These are phyloP conservation scores for Punctularia strigosozonata DNA, from an alignment of 768 basidiomycete species.

Conservation along the genomic window DNA sequence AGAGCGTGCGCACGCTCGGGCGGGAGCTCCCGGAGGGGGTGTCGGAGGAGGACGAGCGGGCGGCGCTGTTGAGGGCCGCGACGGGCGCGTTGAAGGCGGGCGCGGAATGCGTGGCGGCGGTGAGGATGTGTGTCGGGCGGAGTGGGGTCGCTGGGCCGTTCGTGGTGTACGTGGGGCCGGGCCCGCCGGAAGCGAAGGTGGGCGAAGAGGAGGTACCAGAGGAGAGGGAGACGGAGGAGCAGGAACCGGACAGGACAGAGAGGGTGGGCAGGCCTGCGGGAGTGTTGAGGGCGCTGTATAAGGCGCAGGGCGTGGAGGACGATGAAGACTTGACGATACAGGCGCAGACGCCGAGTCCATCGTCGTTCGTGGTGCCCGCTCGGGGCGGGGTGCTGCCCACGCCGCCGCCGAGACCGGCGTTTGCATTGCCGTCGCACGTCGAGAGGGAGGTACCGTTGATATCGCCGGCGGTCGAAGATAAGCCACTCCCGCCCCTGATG, in stretches of 20 bases:
- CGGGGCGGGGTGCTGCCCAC: neutral
- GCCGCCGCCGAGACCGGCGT: too few species aligned
- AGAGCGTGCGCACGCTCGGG: slow-evolving; percentile 75
- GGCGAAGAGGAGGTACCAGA: slow-evolving; percentile 19
- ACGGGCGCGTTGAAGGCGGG: slow-evolving; percentile 82
- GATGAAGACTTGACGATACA: slow-evolving; percentile 58
- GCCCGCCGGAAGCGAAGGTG: slow-evolving; percentile 29
- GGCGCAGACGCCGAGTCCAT: slow-evolving; percentile 28
- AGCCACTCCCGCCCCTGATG: slow-evolving; percentile 1
- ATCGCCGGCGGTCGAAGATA: too few species aligned
- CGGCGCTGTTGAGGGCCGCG: slow-evolving; percentile 67
- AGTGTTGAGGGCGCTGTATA: slow-evolving; percentile 24
- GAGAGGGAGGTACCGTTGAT: too few species aligned
- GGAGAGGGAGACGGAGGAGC: slow-evolving; percentile 4
- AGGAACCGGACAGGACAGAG: slow-evolving; percentile 16
- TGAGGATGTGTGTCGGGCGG: slow-evolving; percentile 60
- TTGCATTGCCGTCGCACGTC: too few species aligned
- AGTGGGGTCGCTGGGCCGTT: slow-evolving; percentile 42
- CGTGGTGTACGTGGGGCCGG: slow-evolving; percentile 42
- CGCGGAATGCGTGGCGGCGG: slow-evolving; percentile 78
- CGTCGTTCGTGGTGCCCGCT: slow-evolving; percentile 5
- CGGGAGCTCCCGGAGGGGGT: slow-evolving; percentile 29
- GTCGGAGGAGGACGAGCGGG: slow-evolving; percentile 78
- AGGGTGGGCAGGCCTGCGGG: slow-evolving; percentile 23
- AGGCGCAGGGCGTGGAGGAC: slow-evolving; percentile 23